These are phyloP conservation scores for Ceratorhiza oryzae-sativae DNA, from an alignment of 1,284 basidiomycete genomes.

Conservation along the genomic window DNA sequence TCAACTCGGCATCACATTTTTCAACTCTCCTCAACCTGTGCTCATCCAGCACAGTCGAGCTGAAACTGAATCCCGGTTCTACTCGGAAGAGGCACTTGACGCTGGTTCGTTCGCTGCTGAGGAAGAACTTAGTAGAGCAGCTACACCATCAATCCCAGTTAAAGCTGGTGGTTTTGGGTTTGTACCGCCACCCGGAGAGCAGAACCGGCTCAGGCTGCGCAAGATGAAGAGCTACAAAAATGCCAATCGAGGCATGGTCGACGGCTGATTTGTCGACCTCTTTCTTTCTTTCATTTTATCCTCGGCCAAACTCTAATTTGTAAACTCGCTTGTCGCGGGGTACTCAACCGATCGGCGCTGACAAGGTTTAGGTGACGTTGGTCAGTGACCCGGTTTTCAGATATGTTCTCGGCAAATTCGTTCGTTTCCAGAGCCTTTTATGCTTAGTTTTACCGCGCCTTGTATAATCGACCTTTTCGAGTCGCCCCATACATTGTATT, in stretches of 20 bases:
- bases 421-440: too few species aligned
- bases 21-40: conserved; percentile 59
- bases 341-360: too few species aligned
- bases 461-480: too few species aligned
- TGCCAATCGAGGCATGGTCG: conserved; percentile 32
- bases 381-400: too few species aligned
- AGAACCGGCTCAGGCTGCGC: conserved; percentile 24
- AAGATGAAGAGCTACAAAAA: conserved; percentile 35
- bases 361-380: too few species aligned
- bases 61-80: conserved; percentile 8
- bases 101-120: neutral
- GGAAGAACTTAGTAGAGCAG: neutral
- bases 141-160: neutral
- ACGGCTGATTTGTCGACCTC: too few species aligned
- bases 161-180: conserved; percentile 31
- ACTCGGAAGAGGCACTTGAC: neutral
- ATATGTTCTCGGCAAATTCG: too few species aligned
- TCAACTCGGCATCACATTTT: conserved; percentile 68
- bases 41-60: conserved; percentile 52
- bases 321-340: too few species aligned
- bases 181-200: conserved; percentile 30
- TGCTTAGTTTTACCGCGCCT: too few species aligned
- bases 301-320: too few species aligned
- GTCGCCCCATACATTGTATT: too few species aligned
- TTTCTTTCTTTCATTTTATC: too few species aligned